phyloP scores from a whole-genome alignment of 495 filamentous ascomycete species.

The Podospora fimiseda region DNA sequence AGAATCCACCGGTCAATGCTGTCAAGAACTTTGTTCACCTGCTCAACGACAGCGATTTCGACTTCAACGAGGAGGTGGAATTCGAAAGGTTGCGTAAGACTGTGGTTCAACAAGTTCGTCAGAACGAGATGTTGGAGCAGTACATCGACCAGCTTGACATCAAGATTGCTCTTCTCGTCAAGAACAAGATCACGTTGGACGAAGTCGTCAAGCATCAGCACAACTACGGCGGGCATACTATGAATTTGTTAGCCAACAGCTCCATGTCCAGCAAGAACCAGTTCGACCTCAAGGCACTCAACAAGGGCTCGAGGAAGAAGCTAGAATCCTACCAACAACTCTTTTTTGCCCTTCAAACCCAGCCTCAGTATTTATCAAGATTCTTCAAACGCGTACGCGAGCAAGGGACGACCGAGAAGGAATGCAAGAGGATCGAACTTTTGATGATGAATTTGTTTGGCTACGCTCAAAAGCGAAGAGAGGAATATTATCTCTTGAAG shows the following conservation, averaged over 20 bases:
- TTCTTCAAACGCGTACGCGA: conserved; percentile 81
- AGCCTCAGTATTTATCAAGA: conserved; percentile 86
- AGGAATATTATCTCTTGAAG: conserved; percentile 95
- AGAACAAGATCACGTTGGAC: conserved; percentile 98
- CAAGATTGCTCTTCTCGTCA: conserved; percentile 96
- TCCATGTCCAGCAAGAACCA: conserved; percentile 85
- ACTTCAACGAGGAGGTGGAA: conserved; percentile 98
- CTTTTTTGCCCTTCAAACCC: conserved; percentile 96
- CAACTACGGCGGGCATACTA: conserved; percentile 89
- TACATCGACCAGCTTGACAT: conserved; percentile 98
- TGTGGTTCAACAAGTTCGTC: conserved; percentile 92
- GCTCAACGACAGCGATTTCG: conserved; percentile 95
- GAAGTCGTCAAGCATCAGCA: conserved; percentile 97
- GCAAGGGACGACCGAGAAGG: conserved; percentile 80
- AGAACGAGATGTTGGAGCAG: conserved; percentile 94
- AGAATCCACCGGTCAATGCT: conserved; percentile 92
- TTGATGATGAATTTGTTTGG: conserved; percentile 96
- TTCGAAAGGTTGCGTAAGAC: conserved; percentile 88
- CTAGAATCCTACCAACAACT: conserved; percentile 95
- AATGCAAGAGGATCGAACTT: conserved; percentile 83
- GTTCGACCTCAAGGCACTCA: conserved; percentile 93
- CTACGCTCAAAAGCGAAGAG: conserved; percentile 90
- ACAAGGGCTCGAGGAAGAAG: conserved; percentile 91
- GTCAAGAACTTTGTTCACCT: conserved; percentile 97
- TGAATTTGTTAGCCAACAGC: conserved; percentile 76